phyloP scores from a whole-genome alignment of 345 rosid species.

The Acer saccharum region DNA sequence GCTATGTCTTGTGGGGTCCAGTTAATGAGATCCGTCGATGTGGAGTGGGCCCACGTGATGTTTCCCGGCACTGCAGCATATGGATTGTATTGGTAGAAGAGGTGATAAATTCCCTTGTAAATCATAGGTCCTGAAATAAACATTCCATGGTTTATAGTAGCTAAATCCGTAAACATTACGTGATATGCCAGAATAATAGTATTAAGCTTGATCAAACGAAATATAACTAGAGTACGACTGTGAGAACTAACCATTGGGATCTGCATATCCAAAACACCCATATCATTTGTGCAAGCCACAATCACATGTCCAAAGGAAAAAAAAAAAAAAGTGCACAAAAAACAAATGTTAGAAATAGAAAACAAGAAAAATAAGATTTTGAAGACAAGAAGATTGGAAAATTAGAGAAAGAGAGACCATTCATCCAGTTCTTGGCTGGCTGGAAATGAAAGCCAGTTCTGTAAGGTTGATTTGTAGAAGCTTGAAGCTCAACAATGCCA shows the following conservation, averaged over 20 bases:
- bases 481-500: slow-evolving; percentile 31
- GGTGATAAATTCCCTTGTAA: slow-evolving; percentile 58
- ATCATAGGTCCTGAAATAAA: slow-evolving; percentile 44
- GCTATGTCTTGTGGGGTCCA: slow-evolving; percentile 49
- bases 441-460: slow-evolving; percentile 76
- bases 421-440: slow-evolving; percentile 76
- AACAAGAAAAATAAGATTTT: not conserved
- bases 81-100: slow-evolving; percentile 67
- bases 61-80: slow-evolving; percentile 55
- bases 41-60: slow-evolving; percentile 67
- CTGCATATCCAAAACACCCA: slow-evolving; percentile 15
- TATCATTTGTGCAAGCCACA: slow-evolving; percentile 12
- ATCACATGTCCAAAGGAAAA: not conserved
- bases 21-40: slow-evolving; percentile 56
- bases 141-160: too few relatives aligned
- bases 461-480: slow-evolving; percentile 50
- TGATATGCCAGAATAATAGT: not conserved
- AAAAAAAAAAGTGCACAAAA: not conserved
- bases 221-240: not conserved
- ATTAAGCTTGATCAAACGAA: not conserved
- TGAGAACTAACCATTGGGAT: slow-evolving; percentile 29
- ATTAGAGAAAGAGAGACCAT: slow-evolving; percentile 37
- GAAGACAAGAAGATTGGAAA: not conserved
- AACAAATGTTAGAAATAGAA: not conserved
- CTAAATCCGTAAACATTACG: too few relatives aligned